These are phyloP conservation scores for Periglandula ipomoeae DNA, from an alignment of 2,329 filamentous ascomycete species.

Conservation along the genomic window DNA sequence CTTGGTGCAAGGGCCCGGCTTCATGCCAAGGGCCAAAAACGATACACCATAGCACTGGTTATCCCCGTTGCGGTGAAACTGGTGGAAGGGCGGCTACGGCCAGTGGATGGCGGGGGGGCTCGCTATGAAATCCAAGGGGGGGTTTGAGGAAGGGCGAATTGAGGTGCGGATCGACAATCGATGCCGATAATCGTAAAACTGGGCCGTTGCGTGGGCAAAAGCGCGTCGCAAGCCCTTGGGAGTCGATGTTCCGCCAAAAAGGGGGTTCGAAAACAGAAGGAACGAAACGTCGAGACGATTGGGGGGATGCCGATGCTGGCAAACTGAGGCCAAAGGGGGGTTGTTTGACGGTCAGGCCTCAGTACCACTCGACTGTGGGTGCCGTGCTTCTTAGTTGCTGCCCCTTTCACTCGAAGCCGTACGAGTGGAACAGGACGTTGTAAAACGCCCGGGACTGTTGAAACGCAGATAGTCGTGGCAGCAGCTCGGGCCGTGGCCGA, in stretches of 20 bases:
- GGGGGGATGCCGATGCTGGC: neutral
- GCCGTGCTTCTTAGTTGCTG: neutral
- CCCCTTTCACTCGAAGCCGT: neutral
- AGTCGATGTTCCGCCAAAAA: neutral
- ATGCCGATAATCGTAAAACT: constrained; percentile 1
- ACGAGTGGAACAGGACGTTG: neutral
- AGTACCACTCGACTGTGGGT: neutral
- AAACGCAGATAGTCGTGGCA: neutral
- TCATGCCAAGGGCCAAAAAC: constrained; percentile 3
- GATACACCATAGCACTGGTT: neutral
- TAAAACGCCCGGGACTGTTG: neutral
- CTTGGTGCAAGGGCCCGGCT: constrained; percentile 1
- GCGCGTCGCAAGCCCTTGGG: constrained; percentile 1
- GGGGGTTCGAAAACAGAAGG: neutral
- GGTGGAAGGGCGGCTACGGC: constrained; percentile 5
- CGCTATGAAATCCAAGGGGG: constrained; percentile 1
- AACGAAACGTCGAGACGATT: constrained; percentile 1
- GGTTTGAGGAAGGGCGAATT: constrained; percentile 1
- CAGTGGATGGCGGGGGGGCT: constrained; percentile 2
- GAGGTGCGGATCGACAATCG: constrained; percentile 2
- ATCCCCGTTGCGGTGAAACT: constrained; percentile 3
- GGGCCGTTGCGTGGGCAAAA: neutral
- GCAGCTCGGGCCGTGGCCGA: neutral
- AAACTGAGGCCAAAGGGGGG: neutral
- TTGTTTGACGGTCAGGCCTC: neutral